These are phyloP conservation scores for Eimeria acervulina DNA, from an alignment of 169 alveolate genomes.

Conservation along the genomic window DNA sequence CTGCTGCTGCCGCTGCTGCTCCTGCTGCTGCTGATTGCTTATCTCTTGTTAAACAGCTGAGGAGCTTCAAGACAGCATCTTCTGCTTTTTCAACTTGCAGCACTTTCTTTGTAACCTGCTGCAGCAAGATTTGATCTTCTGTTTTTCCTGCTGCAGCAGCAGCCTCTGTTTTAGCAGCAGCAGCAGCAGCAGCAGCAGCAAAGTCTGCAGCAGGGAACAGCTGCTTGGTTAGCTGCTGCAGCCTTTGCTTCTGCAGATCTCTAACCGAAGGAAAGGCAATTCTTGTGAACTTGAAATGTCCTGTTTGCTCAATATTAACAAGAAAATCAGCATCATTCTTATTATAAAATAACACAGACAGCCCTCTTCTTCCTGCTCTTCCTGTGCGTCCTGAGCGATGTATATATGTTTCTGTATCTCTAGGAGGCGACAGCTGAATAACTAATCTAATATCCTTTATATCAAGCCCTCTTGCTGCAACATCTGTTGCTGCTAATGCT, in stretches of 20 bases:
- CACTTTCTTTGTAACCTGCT: slow-evolving; percentile 62
- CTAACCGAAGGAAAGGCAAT: slow-evolving; percentile 84
- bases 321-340: slow-evolving; percentile 82
- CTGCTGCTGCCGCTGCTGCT: slow-evolving; percentile 25
- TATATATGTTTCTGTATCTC: slow-evolving; percentile 90
- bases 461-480: slow-evolving; percentile 96
- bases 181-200: slow-evolving; percentile 66
- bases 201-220: slow-evolving; percentile 69
- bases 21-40: slow-evolving; percentile 68
- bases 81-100: neutral
- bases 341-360: slow-evolving; percentile 77
- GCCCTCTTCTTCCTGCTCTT: slow-evolving; percentile 88
- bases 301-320: slow-evolving; percentile 78
- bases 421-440: slow-evolving; percentile 94
- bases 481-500: slow-evolving; percentile 95
- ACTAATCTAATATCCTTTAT: slow-evolving; percentile 93
- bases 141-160: slow-evolving; percentile 50
- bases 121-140: slow-evolving; percentile 3
- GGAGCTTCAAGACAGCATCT: slow-evolving; percentile 57
- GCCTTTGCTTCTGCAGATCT: slow-evolving; percentile 28
- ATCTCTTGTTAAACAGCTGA: slow-evolving; percentile 67
- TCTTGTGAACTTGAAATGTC: slow-evolving; percentile 79
- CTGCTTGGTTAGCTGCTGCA: slow-evolving; percentile 49
- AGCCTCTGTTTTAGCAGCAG: neutral
- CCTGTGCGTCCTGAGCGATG: slow-evolving; percentile 96